Evolutionary conservation across 2,329 filamentous ascomycete genomes (phyloP).

Genomic region (Thyridium curvatum): DNA sequence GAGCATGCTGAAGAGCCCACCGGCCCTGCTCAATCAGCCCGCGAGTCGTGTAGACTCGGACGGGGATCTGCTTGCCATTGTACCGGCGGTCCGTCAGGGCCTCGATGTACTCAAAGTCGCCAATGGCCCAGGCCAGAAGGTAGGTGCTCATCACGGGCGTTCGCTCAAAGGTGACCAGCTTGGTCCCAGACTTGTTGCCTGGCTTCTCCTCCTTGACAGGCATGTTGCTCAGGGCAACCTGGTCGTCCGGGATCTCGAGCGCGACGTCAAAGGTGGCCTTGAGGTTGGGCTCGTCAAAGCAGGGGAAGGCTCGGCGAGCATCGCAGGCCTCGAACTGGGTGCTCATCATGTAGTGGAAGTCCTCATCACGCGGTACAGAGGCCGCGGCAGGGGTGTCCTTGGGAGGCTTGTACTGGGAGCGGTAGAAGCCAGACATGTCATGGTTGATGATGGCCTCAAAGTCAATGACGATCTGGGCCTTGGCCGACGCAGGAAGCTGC

Average conservation of each 20-base stretch:
- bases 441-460: constrained; percentile 81
- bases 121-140: constrained; percentile 87
- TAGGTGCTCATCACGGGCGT: constrained; percentile 91
- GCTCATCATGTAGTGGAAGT: constrained; percentile 73
- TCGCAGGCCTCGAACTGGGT: constrained; percentile 98
- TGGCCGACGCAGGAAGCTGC: constrained; percentile 60
- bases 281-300: constrained; percentile 95
- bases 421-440: constrained; percentile 97
- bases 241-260: constrained; percentile 83
- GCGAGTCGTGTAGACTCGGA: constrained; percentile 90
- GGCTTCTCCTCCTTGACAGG: constrained; percentile 66
- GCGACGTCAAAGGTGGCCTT: constrained; percentile 95
- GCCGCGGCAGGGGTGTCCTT: constrained; percentile 56
- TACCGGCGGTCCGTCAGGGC: constrained; percentile 85
- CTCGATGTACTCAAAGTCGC: constrained; percentile 96
- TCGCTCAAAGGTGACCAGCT: constrained; percentile 71
- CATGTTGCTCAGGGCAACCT: constrained; percentile 93
- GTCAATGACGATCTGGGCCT: constrained; percentile 51
- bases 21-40: constrained; percentile 90
- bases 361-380: constrained; percentile 69
- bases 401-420: constrained; percentile 70
- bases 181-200: constrained; percentile 53
- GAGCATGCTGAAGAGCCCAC: constrained; percentile 85
- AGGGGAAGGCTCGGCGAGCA: constrained; percentile 90
- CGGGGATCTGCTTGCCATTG: constrained; percentile 83